Conservation (phyloP, 768 basidiomycete genomes). For the Boletus pseudo-olivaceus region DNA sequence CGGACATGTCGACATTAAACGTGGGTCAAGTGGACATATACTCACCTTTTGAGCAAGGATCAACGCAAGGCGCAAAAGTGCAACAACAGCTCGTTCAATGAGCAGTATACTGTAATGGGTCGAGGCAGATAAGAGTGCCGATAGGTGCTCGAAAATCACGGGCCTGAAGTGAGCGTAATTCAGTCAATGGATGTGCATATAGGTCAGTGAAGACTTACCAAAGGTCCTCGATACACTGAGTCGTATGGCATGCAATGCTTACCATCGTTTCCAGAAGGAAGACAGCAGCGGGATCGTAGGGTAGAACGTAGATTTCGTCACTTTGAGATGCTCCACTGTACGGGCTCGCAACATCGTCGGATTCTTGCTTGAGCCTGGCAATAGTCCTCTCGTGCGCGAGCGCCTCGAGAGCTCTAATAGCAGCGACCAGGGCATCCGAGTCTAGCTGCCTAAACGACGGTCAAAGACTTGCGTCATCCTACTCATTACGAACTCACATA, state of each 20-base stretch:
- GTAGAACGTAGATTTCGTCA: conserved; percentile 53
- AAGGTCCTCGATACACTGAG: conserved; percentile 78
- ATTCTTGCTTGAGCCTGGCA: conserved; percentile 67
- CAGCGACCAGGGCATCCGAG: conserved; percentile 75
- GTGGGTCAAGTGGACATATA: background rate
- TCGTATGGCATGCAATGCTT: conserved; percentile 76
- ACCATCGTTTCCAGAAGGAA: conserved; percentile 95
- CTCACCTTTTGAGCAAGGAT: conserved; percentile 77
- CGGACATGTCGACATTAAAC: background rate
- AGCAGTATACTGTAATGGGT: conserved; percentile 84
- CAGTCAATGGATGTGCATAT: background rate
- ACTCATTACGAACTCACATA: conserved; percentile 53
- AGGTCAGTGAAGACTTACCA: conserved; percentile 53
- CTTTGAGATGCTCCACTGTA: conserved; percentile 32
- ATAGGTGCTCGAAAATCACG: conserved; percentile 89
- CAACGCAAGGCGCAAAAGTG: conserved; percentile 77
- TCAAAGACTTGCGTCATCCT: conserved; percentile 6
- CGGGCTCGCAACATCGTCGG: conserved; percentile 50
- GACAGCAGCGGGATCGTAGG: conserved; percentile 94
- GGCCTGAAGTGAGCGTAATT: conserved; percentile 58
- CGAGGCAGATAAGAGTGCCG: conserved; percentile 71
- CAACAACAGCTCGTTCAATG: conserved; percentile 91
- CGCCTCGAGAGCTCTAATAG: conserved; percentile 81
- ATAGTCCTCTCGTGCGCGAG: conserved; percentile 88
- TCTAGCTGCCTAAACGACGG: conserved; percentile 63